Percentiles rank a stretch among this genome's conserved stretches.
These are phyloP conservation scores for Pontederia crassipes DNA, from an alignment of 176 grass and related monocot species.

Conservation along the genomic window DNA sequence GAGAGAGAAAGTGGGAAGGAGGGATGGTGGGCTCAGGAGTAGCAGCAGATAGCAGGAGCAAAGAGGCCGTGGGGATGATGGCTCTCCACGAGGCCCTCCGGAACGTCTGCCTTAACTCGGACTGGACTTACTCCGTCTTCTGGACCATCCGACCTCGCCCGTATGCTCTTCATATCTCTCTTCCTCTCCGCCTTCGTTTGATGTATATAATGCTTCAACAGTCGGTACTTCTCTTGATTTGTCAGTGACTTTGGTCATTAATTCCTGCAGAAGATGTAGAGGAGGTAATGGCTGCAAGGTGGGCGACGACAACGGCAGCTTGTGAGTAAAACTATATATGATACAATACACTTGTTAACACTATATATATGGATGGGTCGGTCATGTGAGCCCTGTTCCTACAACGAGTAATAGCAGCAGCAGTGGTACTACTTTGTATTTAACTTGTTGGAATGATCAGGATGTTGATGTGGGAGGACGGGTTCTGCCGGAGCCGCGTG, in stretches of 20 bases:
- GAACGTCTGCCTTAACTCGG: constrained; percentile 91
- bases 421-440: not conserved
- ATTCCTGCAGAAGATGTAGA: constrained; percentile 56
- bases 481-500: constrained; percentile 64
- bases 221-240: not conserved
- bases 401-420: no score
- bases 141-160: constrained; percentile 99
- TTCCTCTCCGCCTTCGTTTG: not conserved
- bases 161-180: constrained; percentile 18
- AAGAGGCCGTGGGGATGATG: constrained; percentile 95
- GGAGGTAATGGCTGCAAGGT: constrained; percentile 96
- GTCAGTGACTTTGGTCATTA: not conserved
- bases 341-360: not conserved
- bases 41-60: constrained; percentile 43
- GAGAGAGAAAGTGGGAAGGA: constrained; percentile 4
- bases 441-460: constrained; percentile 14
- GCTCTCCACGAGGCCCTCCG: constrained; percentile 89
- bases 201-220: not conserved
- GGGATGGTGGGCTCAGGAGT: constrained; percentile 65
- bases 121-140: constrained; percentile 99
- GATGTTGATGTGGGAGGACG: constrained; percentile 99
- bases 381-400: not conserved
- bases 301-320: constrained; percentile 96
- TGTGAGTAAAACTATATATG: constrained; percentile 35
- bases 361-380: not conserved